Percentiles rank a stretch among this genome's conserved stretches.
These are phyloP conservation scores for Mimosa pudica DNA, from an alignment of 306 rosid species.

Conservation along the genomic window DNA sequence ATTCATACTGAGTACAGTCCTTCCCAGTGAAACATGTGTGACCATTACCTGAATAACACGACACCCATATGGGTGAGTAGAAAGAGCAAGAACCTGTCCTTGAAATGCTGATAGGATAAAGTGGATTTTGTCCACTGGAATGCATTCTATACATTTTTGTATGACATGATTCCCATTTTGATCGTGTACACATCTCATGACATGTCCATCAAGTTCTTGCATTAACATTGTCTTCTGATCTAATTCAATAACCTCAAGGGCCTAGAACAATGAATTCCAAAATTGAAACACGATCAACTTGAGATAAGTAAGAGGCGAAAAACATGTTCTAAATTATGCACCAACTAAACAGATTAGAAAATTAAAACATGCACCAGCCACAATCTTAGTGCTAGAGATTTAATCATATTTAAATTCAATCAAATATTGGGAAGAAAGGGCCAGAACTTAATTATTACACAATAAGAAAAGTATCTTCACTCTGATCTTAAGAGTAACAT, in stretches of 20 bases:
- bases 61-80: conserved; percentile 77
- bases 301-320: not conserved
- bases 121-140: conserved; percentile 54
- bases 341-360: not conserved
- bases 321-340: not conserved
- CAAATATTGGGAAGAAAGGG: no score
- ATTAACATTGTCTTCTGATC: conserved; percentile 58
- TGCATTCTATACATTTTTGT: conserved; percentile 71
- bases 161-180: conserved; percentile 83
- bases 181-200: conserved; percentile 68
- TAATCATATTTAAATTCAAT: no score
- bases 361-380: not conserved
- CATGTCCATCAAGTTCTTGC: conserved; percentile 69
- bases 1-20: conserved; percentile 15
- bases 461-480: no score
- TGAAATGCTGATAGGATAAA: conserved; percentile 60
- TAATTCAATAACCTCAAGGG: conserved; percentile 63
- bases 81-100: conserved; percentile 56
- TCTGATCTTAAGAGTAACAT: no score
- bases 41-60: conserved; percentile 69
- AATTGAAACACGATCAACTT: not conserved
- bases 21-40: conserved; percentile 4
- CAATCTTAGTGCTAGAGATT: no score
- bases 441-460: no score
- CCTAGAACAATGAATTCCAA: conserved; percentile 45